Evolutionary conservation across 2,329 filamentous ascomycete species (phyloP), one percentile per base, ranked within the genome.

Genomic region (Paramyrothecium sp.): DNA sequence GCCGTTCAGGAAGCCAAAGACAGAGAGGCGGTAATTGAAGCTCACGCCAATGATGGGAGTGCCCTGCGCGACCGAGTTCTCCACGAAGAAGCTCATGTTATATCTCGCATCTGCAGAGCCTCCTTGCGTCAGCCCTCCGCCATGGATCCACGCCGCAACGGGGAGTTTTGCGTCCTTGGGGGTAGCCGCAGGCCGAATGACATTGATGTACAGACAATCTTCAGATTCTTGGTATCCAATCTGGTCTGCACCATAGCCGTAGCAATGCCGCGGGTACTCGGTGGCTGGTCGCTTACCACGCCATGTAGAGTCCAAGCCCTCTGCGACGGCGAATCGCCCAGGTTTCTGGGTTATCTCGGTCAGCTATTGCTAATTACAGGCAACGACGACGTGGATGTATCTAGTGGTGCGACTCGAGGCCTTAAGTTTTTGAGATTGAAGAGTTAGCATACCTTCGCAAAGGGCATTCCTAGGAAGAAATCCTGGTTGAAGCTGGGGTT

Each of bases 391-490:
- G n/a, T n/a, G n/a, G n/a, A n/a, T 38, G 19, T 26, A 23, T 17
- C 20, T 7, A 4, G 13, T 16, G n/a, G 38, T 19, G 13, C 38
- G 5, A 5, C 38, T 17, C 38, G 13, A 17, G 17, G 23, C 46
- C 20, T 13, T 21, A 21, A 21, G 16, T 5, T 7, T 10, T 13
- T 19, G 20, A 48, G 16, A 48, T 10, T 10, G 10, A 48, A 49
- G 17, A 4, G 26, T 21, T 49, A 4, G 20, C 47, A 11, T 30
- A 56, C 54, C 54, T 63, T 60, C 16, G 81, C 82, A 64, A 79
- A 85, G 0, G 81, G 82, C 8, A 85, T 76, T 3, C 76, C 78
- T 7, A 80, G 64, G 60, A 80, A 81, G 56, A 76, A 71, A 55
- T 82, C 78, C 33, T 79, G 77, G 23, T 75, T 63, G 53, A 78